These are phyloP conservation scores for Xylaria palmicola DNA, from an alignment of 495 filamentous ascomycete genomes.

Conservation along the genomic window DNA sequence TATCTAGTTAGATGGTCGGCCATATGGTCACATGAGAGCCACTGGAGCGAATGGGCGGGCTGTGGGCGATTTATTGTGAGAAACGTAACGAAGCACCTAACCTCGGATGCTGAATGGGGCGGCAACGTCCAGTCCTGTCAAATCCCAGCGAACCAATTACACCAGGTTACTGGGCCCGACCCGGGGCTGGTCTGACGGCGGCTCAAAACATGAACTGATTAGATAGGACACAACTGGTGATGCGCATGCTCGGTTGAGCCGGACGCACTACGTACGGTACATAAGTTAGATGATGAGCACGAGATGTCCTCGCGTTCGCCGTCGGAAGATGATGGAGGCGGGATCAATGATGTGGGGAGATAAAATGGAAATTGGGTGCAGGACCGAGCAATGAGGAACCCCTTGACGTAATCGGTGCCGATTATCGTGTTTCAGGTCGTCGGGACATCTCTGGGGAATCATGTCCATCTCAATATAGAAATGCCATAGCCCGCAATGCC, in stretches of 20 bases:
- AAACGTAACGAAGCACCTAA: neutral
- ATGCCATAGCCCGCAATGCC: neutral
- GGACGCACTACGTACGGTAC: neutral
- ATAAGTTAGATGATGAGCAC: slow-evolving; percentile 2
- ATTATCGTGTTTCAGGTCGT: slow-evolving; percentile 5
- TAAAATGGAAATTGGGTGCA: slow-evolving; percentile 4
- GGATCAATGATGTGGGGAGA: slow-evolving; percentile 1
- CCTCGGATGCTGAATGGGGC: no score
- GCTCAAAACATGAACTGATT: neutral
- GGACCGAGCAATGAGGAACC: neutral
- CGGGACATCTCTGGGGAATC: slow-evolving; percentile 9
- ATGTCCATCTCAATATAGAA: slow-evolving; percentile 4
- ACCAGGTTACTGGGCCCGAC: neutral
- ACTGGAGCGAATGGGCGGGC: neutral
- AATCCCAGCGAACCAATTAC: neutral
- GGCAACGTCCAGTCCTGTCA: no score
- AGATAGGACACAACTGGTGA: neutral
- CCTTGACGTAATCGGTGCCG: slow-evolving; percentile 9
- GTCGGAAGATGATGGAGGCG: slow-evolving; percentile 5
- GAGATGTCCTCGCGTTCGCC: slow-evolving; percentile 4
- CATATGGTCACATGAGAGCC: neutral
- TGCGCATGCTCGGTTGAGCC: neutral
- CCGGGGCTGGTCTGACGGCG: neutral
- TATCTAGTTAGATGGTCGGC: neutral
- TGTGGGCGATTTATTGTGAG: neutral